These are phyloP conservation scores for Skeletonema menzelii DNA, from an alignment of 108 stramenopile species.

Conservation along the genomic window DNA sequence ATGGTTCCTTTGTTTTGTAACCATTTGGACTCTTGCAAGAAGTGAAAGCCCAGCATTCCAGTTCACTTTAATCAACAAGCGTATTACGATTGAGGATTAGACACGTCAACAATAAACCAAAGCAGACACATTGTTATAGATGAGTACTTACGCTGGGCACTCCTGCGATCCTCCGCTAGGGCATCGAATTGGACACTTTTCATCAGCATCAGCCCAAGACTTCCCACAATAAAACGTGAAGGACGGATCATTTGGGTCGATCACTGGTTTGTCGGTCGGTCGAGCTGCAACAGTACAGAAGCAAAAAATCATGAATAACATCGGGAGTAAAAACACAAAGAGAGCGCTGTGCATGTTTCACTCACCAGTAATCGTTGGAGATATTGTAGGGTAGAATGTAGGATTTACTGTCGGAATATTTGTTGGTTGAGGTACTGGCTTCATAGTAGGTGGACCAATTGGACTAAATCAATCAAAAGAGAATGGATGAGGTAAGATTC, in stretches of 20 bases:
- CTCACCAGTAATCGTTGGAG: conserved; percentile 30
- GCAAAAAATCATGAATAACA: background rate
- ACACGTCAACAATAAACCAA: background rate
- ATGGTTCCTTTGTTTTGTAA: conserved; percentile 20
- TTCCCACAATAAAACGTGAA: conserved; percentile 41
- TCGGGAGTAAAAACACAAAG: background rate
- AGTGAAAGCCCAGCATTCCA: conserved; percentile 48
- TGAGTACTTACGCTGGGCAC: conserved; percentile 40
- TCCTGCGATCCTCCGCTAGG: conserved; percentile 33
- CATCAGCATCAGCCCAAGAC: conserved; percentile 43
- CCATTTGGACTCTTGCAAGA: conserved; percentile 40
- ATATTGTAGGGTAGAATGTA: conserved; percentile 16
- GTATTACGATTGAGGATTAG: background rate
- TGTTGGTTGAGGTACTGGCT: conserved; percentile 24
- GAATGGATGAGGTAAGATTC: background rate
- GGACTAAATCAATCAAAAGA: conserved; percentile 9
- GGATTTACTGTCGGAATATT: conserved; percentile 1
- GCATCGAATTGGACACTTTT: conserved; percentile 38
- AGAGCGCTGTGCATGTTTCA: background rate
- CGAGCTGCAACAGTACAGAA: background rate
- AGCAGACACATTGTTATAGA: background rate
- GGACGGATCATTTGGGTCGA: conserved; percentile 15
- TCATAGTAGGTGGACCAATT: conserved; percentile 20
- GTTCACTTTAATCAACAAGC: background rate
- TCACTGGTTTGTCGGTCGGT: conserved; percentile 11